Base-by-base conservation (phyloP, 192 early-diverging fungal genomes). In the Coemansia sp. region DNA sequence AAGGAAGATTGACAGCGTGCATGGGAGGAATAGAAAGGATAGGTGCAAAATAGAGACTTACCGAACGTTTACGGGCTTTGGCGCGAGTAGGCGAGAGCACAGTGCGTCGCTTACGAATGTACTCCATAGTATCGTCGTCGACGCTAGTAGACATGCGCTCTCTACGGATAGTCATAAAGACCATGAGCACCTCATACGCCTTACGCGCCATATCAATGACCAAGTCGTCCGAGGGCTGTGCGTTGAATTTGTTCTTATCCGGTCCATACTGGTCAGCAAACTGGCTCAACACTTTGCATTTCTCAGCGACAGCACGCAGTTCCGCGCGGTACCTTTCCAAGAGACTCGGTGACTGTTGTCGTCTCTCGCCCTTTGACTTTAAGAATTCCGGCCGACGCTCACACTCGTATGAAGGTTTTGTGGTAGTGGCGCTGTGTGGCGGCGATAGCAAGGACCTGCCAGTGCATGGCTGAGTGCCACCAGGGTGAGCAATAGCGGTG, bases 171-270 rank as follows among this genome's bases (percentile, higher is more conserved):
- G 75, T 76, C 76, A 82, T 78, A 44, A 85, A 85, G 29, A 85
- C 79, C 76, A 78, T 73, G 61, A 85, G 68, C 37, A 85, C 76
- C 66, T 85, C 84, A 69, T 78, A 78, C 17, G 79, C 79, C 70
- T 80, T 81, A 63, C 76, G 84, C 36, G 79, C 84, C 84, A 85
- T 85, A 58, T 85, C 84, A 27, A 82, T 78, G 50, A 85, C 76
- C 66, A 78, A 67, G 67, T 85, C 79, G 44, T 78, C 75, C 10
- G 84, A 82, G 2, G 84, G 84, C 73, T 85, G 84, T 5, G 80
- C 80, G 62, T 74, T 72, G 65, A 78, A 83, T 65, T 77, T 74
- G 70, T 83, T 77, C 62, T 70, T 70, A 61, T 75, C 80, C 2
- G 80, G 80, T 42, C 80, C 75, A 65, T 83, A 83, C 68, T 83